These are phyloP conservation scores for Echites panduratus DNA, from an alignment of 257 asterid genomes.

Conservation along the genomic window DNA sequence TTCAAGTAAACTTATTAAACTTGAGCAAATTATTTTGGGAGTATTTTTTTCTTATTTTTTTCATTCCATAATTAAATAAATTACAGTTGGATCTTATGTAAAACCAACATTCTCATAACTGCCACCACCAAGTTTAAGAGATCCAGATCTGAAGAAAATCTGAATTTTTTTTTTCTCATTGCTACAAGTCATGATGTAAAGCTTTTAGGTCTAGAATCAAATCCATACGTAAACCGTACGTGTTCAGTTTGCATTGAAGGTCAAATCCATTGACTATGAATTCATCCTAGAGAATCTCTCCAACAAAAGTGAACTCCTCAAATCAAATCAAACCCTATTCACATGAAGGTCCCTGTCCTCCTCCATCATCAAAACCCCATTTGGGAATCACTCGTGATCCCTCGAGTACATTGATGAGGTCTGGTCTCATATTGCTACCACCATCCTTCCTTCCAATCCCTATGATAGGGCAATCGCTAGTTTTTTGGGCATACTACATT, in stretches of 20 bases:
- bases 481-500: constrained; percentile 51
- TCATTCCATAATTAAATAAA: no score
- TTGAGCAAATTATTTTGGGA: no score
- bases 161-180: constrained; percentile 18
- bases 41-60: no score
- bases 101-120: no score
- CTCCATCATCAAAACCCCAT: constrained; percentile 33
- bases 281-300: constrained; percentile 21
- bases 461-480: constrained; percentile 41
- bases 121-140: neutral
- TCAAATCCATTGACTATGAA: constrained; percentile 44
- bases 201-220: constrained; percentile 32
- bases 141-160: neutral
- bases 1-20: no score
- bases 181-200: constrained; percentile 28
- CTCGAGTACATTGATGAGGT: constrained; percentile 37
- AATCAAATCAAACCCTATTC: constrained; percentile 41
- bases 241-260: constrained; percentile 37
- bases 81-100: no score
- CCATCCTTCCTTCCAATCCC: constrained; percentile 39
- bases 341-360: constrained; percentile 53
- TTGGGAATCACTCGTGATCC: constrained; percentile 45
- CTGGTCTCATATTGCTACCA: constrained; percentile 28
- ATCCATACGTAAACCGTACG: constrained; percentile 43
- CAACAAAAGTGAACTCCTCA: constrained; percentile 33